Evolutionary conservation across 805 yeast genomes (phyloP), one percentile per base, ranked within the genome.

Genomic region (Myxozyma neotropica): DNA sequence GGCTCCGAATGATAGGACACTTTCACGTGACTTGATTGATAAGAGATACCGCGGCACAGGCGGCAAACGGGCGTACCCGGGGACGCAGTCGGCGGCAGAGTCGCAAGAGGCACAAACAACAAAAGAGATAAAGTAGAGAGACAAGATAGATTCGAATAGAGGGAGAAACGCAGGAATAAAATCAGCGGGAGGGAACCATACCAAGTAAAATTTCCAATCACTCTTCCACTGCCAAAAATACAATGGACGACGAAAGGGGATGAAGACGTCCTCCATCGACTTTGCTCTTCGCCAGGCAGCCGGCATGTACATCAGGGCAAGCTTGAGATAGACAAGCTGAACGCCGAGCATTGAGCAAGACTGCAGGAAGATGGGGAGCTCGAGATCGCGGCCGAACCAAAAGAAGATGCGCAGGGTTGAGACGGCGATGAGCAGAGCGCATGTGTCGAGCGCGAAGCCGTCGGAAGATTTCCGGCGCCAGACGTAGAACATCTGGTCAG

Each of bases 401-500:
- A 89, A 91, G 57, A 84, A 83, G 27, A 91, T 85, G 65, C 95
- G 78, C 47, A 90, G 74, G 4, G 84, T 81, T 43, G 90, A 81
- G 0, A 96, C 86, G 64, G 89, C 78, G 62, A 91, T 71, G 96
- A 92, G 90, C 5, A 96, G 89, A 5, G 90, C 92, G 74, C 97
- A 92, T 10, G 92, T 88, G 73, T 92, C 97, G n/a, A 90, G 77
- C 4, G 96, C 87, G 70, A 91, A 90, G 23, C 97, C 97, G 23
- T 82, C 77, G 0, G 93, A 81, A 0, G 91, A 80, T 70, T 84
- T 77, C 35, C 82, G 80, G 48, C 79, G 76, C 67, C 83, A 80
- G 13, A 91, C 90, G 63, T 87, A 79, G 48, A 83, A 77, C 36
- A 91, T 81, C 0, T 96, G 90, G 15, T 94, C 82, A 1, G 96